Base-by-base conservation (phyloP, 75 land plant species). In the Pseudotsuga menziesii region DNA sequence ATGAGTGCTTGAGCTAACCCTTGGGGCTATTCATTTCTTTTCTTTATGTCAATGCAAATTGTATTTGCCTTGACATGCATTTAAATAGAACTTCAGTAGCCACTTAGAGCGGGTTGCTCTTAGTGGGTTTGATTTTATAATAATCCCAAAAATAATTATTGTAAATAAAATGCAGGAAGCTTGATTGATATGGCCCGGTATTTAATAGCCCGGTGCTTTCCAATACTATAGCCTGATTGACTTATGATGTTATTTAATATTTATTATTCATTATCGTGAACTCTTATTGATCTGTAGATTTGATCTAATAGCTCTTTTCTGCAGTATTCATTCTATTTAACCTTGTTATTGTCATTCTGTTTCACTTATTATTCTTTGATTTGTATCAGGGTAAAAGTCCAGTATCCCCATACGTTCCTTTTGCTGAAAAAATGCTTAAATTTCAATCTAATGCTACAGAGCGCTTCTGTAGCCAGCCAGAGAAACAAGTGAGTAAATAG, bases 371-470 rank as follows among this genome's bases (percentile, higher is more conserved):
- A n/a, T 14, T 27, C 32, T 23, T 26, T 73, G 52, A 52, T 48
- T 55, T 48, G 41, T 56, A 14, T 73, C 27, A 73, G 75, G 27
- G 57, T 73, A 58, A 36, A 73, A 56, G 44, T 55, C 20, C 57
- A 14, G 75, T 36, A 39, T 69, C 72, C 26, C 95, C 98, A 61
- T 95, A 88, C 55, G 82, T 95, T 71, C 91, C 99, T 27, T 72
- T 84, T 70, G 99, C 99, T 4, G 99, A 95, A 78, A 83, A 85
- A 87, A 89, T 97, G 25, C 82, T 82, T 15, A 93, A 84, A 78
- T 97, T 97, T 69, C 91, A 97, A 39, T 84, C 88, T 5, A 84
- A 83, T 27, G 92, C 95, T 23, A 85, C 91, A 74, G 89, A 86
- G 72, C 78, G 69, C 20, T 88, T 41, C 61, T 86, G 59, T 69